Percentiles rank a stretch among this genome's conserved stretches.
phyloP scores from a whole-genome alignment of 257 asterid genomes.

The Handroanthus guayacan region DNA sequence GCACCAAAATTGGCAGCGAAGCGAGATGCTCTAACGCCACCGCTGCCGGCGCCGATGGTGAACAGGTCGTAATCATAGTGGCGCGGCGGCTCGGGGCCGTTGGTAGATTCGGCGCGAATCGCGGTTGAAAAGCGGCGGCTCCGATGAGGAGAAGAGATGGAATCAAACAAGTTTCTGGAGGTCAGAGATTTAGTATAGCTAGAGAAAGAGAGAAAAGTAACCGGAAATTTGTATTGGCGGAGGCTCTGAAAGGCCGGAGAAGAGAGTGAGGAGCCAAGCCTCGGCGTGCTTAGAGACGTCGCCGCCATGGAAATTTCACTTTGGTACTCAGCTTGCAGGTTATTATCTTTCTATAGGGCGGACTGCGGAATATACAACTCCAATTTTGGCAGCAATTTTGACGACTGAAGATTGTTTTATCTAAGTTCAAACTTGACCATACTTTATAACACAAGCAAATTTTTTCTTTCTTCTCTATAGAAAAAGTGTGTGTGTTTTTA shows the following conservation, averaged over 20 bases:
- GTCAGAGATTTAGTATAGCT: conserved; percentile 32
- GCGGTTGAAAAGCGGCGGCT: conserved; percentile 45
- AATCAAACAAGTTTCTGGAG: conserved; percentile 24
- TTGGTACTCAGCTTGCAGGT: not conserved
- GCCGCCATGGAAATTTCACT: conserved; percentile 63
- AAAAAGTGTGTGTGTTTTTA: no score
- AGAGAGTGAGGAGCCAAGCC: conserved; percentile 57
- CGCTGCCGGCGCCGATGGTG: conserved; percentile 97
- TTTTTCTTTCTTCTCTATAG: no score
- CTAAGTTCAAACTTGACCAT: no score
- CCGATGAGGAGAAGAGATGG: conserved; percentile 37
- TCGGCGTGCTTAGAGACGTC: conserved; percentile 63
- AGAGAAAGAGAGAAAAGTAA: conserved; percentile 45
- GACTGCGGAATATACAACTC: no score
- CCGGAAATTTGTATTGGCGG: conserved; percentile 47
- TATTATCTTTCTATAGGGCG: not conserved
- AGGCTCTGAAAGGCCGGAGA: conserved; percentile 55
- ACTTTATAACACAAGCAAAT: no score
- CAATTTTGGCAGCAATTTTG: no score
- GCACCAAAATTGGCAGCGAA: conserved; percentile 94
- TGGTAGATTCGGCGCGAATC: conserved; percentile 64
- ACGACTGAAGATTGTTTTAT: no score
- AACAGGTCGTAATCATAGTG: conserved; percentile 87
- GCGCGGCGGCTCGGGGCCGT: conserved; percentile 56
- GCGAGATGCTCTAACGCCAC: conserved; percentile 97